phyloP scores from a whole-genome alignment of 495 filamentous ascomycete species.

The Aspergillus diversus region DNA sequence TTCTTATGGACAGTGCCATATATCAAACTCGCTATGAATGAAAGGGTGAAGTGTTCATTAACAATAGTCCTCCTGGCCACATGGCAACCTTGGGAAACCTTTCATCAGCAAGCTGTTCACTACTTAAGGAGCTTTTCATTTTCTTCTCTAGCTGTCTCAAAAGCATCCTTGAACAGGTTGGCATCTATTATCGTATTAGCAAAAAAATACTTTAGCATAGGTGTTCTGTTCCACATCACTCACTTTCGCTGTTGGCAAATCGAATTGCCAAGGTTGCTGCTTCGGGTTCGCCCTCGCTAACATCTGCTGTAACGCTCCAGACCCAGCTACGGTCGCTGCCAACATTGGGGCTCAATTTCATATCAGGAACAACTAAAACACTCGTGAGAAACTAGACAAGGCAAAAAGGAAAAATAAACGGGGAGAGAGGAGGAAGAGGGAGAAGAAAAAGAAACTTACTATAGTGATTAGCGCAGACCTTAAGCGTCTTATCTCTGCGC shows the following conservation, averaged over 20 bases:
- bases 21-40: constrained; percentile 24
- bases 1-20: constrained; percentile 4
- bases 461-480: constrained; percentile 99
- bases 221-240: constrained; percentile 35
- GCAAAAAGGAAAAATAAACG: constrained; percentile 4
- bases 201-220: neutral
- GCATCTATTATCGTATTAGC: constrained; percentile 64
- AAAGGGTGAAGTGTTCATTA: constrained; percentile 21
- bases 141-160: constrained; percentile 96
- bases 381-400: constrained; percentile 22
- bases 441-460: constrained; percentile 59
- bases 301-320: constrained; percentile 97
- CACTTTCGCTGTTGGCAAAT: constrained; percentile 97
- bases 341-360: constrained; percentile 97
- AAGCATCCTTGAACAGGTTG: constrained; percentile 96
- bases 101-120: constrained; percentile 29
- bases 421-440: neutral
- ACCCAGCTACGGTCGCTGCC: constrained; percentile 99
- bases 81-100: constrained; percentile 17
- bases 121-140: constrained; percentile 82
- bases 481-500: constrained; percentile 98
- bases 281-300: constrained; percentile 97
- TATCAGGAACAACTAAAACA: constrained; percentile 88
- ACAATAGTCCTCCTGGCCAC: constrained; percentile 26
- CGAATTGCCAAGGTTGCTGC: constrained; percentile 95